These are phyloP conservation scores for Cryoendolithus antarcticus DNA, from an alignment of 2,329 filamentous ascomycete species.

Conservation along the genomic window DNA sequence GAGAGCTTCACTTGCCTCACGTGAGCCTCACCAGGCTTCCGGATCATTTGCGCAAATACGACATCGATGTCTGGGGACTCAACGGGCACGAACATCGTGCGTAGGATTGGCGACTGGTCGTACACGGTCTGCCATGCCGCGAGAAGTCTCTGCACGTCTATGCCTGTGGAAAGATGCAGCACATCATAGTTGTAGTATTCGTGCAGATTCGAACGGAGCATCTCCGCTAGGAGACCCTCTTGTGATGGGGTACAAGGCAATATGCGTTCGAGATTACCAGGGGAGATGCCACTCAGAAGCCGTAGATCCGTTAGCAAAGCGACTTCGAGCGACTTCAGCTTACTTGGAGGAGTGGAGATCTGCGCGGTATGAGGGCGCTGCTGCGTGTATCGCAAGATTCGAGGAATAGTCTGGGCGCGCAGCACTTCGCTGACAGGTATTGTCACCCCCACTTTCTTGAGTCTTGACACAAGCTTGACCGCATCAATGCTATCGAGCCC, in stretches of 20 bases:
- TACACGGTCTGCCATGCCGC: constrained; percentile 52
- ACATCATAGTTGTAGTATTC: constrained; percentile 82
- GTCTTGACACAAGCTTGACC: constrained; percentile 66
- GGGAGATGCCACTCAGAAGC: too few species aligned
- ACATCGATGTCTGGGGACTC: constrained; percentile 45
- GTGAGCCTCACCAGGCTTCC: constrained; percentile 21
- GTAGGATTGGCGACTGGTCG: constrained; percentile 53
- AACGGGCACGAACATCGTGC: constrained; percentile 60
- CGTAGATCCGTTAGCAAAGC: too few species aligned
- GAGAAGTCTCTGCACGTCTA: constrained; percentile 46
- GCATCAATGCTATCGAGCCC: constrained; percentile 87
- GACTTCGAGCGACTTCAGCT: too few species aligned
- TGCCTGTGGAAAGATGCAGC: constrained; percentile 43
- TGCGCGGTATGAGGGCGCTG: too few species aligned
- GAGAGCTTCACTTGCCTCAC: constrained; percentile 20
- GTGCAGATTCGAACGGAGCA: constrained; percentile 59
- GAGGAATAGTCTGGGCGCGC: constrained; percentile 53
- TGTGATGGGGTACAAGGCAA: constrained; percentile 73
- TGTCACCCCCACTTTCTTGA: constrained; percentile 48
- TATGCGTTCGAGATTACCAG: constrained; percentile 39
- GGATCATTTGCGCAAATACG: constrained; percentile 46
- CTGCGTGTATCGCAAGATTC: constrained; percentile 34
- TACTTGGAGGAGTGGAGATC: too few species aligned
- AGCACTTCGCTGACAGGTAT: constrained; percentile 68
- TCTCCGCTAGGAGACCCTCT: constrained; percentile 74